Evolutionary conservation across 257 asterid genomes (phyloP).

Genomic region (Solanum raphanifolium): DNA sequence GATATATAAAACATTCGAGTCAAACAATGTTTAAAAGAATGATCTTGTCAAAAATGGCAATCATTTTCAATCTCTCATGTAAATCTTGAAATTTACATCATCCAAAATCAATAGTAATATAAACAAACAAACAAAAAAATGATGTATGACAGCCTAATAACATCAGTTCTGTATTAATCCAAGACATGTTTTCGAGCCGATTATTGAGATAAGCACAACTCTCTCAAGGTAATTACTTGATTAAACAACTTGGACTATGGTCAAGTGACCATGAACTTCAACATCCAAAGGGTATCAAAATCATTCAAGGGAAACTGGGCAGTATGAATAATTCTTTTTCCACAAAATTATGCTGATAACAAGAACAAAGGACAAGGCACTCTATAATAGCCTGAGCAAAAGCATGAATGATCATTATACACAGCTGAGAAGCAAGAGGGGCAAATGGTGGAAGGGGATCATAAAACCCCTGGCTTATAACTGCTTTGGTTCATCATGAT

Average conservation of each 20-base stretch:
- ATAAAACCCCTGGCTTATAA: conserved; percentile 12
- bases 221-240: not conserved
- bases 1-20: not conserved
- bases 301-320: not conserved
- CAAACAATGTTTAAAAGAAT: not conserved
- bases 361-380: not conserved
- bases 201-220: not conserved
- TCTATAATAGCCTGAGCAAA: conserved; percentile 12
- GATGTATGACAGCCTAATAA: not conserved
- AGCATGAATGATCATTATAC: conserved; percentile 25
- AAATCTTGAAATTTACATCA: not conserved
- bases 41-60: not conserved
- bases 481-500: conserved; percentile 31
- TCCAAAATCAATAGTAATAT: not conserved
- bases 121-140: not conserved
- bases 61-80: not conserved
- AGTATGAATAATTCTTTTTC: not conserved
- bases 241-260: not conserved
- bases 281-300: not conserved
- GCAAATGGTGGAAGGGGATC: conserved; percentile 10
- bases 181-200: not conserved
- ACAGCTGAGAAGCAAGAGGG: conserved; percentile 33
- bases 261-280: not conserved
- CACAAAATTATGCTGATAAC: not conserved
- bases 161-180: not conserved